phyloP scores from a whole-genome alignment of 2,329 filamentous ascomycete genomes.

The Paracoccidioides brasiliensis region DNA sequence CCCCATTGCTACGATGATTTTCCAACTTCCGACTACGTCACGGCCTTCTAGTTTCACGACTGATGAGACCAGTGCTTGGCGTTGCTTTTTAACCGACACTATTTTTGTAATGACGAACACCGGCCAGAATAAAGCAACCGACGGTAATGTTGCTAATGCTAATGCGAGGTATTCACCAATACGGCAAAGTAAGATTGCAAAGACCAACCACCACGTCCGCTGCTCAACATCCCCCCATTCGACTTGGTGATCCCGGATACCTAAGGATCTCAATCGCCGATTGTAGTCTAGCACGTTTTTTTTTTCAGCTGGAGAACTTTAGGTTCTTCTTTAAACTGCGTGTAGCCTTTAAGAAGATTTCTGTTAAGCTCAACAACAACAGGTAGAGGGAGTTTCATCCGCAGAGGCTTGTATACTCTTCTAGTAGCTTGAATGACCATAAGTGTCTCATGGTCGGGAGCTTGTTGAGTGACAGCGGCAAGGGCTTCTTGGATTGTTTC shows the following conservation, averaged over 20 bases:
- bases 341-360: constrained; percentile 67
- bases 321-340: constrained; percentile 67
- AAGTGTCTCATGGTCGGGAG: constrained; percentile 77
- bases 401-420: constrained; percentile 70
- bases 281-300: constrained; percentile 62
- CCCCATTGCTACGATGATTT: constrained; percentile 60
- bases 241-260: constrained; percentile 73
- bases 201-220: constrained; percentile 55
- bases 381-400: constrained; percentile 72
- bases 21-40: constrained; percentile 75
- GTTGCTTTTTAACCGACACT: constrained; percentile 60
- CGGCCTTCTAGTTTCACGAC: constrained; percentile 65
- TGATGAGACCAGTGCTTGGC: constrained; percentile 58
- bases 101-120: constrained; percentile 62
- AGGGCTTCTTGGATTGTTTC: constrained; percentile 68
- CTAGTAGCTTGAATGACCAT: constrained; percentile 80
- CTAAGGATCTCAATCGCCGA: constrained; percentile 59
- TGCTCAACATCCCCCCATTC: constrained; percentile 50
- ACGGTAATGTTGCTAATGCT: constrained; percentile 60
- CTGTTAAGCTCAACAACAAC: constrained; percentile 76
- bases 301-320: constrained; percentile 57
- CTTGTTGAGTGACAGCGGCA: constrained; percentile 66
- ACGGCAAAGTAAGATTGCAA: constrained; percentile 60
- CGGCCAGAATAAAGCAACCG: constrained; percentile 62
- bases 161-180: constrained; percentile 58